Conservation (phyloP, 345 rosid species). For the Corchorus olitorius region DNA sequence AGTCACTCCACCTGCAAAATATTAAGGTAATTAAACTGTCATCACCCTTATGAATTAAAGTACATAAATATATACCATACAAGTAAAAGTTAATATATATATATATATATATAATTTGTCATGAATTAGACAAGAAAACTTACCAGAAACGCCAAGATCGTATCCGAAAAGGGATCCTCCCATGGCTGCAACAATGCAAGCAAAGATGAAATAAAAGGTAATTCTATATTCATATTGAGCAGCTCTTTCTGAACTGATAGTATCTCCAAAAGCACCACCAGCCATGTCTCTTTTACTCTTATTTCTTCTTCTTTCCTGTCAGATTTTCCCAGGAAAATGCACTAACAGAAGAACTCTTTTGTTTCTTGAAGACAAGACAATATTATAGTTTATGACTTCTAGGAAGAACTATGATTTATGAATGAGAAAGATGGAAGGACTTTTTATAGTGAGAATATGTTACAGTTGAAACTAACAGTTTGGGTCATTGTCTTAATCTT, state of each 20-base stretch:
- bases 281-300: slow-evolving; percentile 41
- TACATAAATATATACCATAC: background rate
- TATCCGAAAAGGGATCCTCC: slow-evolving; percentile 86
- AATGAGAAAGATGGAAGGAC: background rate
- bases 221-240: slow-evolving; percentile 64
- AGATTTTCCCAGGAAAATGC: too few species aligned
- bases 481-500: background rate
- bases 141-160: slow-evolving; percentile 89
- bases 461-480: background rate
- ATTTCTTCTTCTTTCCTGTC: background rate
- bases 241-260: slow-evolving; percentile 53
- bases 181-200: slow-evolving; percentile 61
- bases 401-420: background rate
- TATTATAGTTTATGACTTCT: background rate
- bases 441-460: background rate
- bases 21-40: background rate
- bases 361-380: background rate
- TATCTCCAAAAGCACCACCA: slow-evolving; percentile 56
- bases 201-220: slow-evolving; percentile 61
- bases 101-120: background rate
- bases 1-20: slow-evolving; percentile 79
- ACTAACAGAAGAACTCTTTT: background rate
- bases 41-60: background rate
- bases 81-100: background rate
- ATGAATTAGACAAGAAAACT: too few species aligned